Percentiles rank a stretch among this genome's conserved stretches.
phyloP scores from a whole-genome alignment of 345 rosid genomes.

The Eucalyptus cloeziana region DNA sequence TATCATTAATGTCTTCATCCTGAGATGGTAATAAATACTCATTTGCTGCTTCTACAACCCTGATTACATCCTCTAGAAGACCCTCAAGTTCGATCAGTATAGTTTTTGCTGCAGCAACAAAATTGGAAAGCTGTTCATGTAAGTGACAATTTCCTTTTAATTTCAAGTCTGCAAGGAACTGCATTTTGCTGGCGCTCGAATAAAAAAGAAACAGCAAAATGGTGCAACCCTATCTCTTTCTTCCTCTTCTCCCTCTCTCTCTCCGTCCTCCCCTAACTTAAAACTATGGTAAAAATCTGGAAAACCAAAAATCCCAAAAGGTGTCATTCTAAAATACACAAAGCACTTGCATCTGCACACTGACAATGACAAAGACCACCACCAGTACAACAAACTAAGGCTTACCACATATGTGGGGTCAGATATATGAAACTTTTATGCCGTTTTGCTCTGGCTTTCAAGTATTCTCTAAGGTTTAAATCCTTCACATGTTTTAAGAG shows the following conservation, averaged over 20 bases:
- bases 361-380: neutral
- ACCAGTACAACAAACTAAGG: neutral
- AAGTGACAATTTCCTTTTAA: neutral
- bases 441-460: neutral
- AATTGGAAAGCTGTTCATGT: neutral
- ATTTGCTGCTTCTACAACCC: constrained; percentile 19
- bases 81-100: constrained; percentile 37
- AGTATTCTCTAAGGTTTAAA: neutral
- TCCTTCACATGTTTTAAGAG: neutral
- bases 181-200: neutral
- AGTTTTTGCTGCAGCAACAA: constrained; percentile 32
- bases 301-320: neutral
- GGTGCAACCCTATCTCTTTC: neutral
- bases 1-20: constrained; percentile 9
- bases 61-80: constrained; percentile 32
- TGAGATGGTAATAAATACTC: constrained; percentile 1
- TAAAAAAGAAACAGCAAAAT: neutral
- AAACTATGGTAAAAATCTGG: neutral
- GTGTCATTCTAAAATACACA: neutral
- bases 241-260: neutral
- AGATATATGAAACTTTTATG: neutral
- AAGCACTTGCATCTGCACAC: neutral
- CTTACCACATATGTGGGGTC: neutral
- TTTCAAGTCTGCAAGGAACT: neutral
- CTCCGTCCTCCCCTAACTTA: neutral